phyloP scores from a whole-genome alignment of 164 flowering plant species.

The Macadamia integrifolia region DNA sequence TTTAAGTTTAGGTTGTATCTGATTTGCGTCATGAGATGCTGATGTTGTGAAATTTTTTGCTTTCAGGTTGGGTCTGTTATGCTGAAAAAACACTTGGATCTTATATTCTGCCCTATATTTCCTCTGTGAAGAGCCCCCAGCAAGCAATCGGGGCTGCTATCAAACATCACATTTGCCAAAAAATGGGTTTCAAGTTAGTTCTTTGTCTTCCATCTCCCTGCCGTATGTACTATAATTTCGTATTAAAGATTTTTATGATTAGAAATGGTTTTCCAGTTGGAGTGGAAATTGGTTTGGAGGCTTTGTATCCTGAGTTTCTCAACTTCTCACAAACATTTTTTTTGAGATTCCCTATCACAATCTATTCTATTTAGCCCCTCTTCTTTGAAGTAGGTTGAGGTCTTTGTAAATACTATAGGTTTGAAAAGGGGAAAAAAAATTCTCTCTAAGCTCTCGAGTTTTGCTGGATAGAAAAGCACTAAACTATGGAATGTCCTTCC shows the following conservation, averaged over 20 bases:
- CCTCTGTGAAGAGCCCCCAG: constrained; percentile 95
- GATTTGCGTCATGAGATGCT: background rate
- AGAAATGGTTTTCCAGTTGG: background rate
- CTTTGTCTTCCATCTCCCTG: background rate
- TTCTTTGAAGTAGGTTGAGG: no score
- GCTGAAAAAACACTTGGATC: constrained; percentile 96
- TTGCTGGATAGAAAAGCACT: no score
- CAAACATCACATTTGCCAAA: constrained; percentile 60
- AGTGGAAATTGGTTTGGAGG: no score
- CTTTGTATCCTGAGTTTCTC: no score
- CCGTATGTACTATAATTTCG: background rate
- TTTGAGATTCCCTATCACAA: background rate
- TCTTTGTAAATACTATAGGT: no score
- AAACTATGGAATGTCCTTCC: background rate
- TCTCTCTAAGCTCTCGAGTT: no score
- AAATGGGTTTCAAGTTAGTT: constrained; percentile 57
- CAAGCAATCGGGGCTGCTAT: constrained; percentile 83
- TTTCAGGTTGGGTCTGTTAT: constrained; percentile 96
- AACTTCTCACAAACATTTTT: no score
- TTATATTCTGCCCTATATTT: constrained; percentile 75
- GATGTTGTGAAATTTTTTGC: background rate
- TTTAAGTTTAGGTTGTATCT: background rate
- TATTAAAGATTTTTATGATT: background rate
- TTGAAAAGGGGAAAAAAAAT: no score
- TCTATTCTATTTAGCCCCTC: no score